Evolutionary conservation across 257 asterid species (phyloP), one percentile per base, ranked within the genome.

Genomic region (Rhazya stricta): DNA sequence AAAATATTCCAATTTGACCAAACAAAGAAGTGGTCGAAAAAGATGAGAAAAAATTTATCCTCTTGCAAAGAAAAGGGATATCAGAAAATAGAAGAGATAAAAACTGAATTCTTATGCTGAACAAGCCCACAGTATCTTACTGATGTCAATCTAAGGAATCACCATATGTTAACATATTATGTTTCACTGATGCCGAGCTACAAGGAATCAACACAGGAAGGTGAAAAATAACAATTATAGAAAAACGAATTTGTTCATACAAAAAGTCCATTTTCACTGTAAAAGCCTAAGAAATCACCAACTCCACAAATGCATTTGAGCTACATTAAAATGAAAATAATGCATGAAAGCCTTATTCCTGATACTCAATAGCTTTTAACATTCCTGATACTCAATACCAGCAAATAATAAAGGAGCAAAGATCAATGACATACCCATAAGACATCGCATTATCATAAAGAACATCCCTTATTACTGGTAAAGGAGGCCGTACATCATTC

Each of bases 401-500:
- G 61, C 30, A 74, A 29, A 63, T 5, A 46, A 37, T 8, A 62
- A 34, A 36, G 11, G 72, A 65, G 37, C 71, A 42, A 75, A 77
- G 76, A 70, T 60, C 69, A 75, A 79, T 69, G 73, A 57, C 87
- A 77, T 94, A 92, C 98, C 98, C 86, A 75, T 78, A 86, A 71
- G 81, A 81, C 75, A 85, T 80, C 7, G 90, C 84, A 79, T 69
- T 79, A 75, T 92, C 98, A 81, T 95, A 95, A 56, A 95, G 98
- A 82, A 89, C 94, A 18, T 95, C 99, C 80, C 98, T 84, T 85
- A 77, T 91, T 79, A 92, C 99, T 69, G 99, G 99, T 75, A 95
- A 89, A 78, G 99, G 99, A 71, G 99, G 82, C 0, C 99, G 94
- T 43, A 95, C 85, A 72, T 84, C 93, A 79, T 84, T 88, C 72